Conservation (phyloP, 805 yeast genomes). For the Kazachstania africana region DNA sequence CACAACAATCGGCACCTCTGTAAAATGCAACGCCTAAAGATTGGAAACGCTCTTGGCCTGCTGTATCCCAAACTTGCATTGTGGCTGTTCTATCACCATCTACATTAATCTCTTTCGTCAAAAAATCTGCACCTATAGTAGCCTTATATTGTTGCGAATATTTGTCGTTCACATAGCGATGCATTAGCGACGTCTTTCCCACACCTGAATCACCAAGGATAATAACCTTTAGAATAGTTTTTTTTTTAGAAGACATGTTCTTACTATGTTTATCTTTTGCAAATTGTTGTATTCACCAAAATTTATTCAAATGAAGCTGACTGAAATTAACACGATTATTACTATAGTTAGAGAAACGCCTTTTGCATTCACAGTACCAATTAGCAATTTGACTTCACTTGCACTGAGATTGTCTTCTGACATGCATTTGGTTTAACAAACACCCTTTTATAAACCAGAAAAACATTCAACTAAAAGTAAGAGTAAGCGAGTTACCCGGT, state of each 20-base stretch:
- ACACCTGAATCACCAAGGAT: conserved; percentile 96
- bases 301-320: no score
- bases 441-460: no score
- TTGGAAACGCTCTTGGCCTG: conserved; percentile 97
- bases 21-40: conserved; percentile 94
- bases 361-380: no score
- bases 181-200: conserved; percentile 95
- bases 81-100: conserved; percentile 52
- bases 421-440: no score
- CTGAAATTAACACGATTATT: no score
- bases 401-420: no score
- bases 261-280: no score
- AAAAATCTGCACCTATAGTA: conserved; percentile 94
- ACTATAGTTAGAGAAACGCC: no score
- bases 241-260: conserved; percentile 40
- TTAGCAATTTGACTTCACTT: no score
- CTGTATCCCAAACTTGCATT: conserved; percentile 92
- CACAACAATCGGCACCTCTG: conserved; percentile 97
- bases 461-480: no score
- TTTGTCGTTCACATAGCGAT: conserved; percentile 90
- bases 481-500: no score
- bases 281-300: no score
- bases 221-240: conserved; percentile 72
- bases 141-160: conserved; percentile 94
- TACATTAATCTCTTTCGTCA: conserved; percentile 78